Base-by-base conservation (phyloP, 2,329 filamentous ascomycete genomes). In the Akanthomyces lecanii region DNA sequence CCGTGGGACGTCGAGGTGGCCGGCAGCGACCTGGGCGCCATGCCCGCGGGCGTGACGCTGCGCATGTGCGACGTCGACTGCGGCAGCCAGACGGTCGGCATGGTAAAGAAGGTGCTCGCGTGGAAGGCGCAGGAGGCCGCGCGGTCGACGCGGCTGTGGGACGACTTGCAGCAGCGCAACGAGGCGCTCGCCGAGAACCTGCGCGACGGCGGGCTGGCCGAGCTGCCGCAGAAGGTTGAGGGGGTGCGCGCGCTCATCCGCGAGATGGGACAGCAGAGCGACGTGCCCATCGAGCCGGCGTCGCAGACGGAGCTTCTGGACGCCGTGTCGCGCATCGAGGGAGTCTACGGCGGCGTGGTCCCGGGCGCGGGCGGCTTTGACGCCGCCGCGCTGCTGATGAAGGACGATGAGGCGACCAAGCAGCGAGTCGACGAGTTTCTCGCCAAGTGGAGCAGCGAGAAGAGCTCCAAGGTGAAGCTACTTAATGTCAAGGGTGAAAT, bases 51-150 rank as follows among this genome's bases (percentile, higher is more conserved):
- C 0, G 78, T 96, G 68, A 84, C 89, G 28, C 81, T 98, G 67
- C 85, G 96, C 65, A 95, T 99, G 89, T 97, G 92, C 72, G 95
- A 99, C 72, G 95, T 99, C 7, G 91, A 96, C 73, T 97, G 93
- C 72, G 95, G 95, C 38, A 94, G 89, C 55, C 86, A 96, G 78
- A 98, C 94, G 8, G 93, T 96, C 0, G 85, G 92, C 16, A 98
- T 99, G 95, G 95, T 97, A 44, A 96, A 94, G 78, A 85, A 91
- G 72, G 91, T 99, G 16, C 81, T 98, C 3, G 83, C 84, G 38
- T 99, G 95, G 95, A 82, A 90, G 58, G 84, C 85, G 56, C 76
- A 82, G 54, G 85, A 91, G 23, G 77, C 81, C 0, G 81, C 82
- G 3, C 84, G 82, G n/a, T 88, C 92, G 1, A 84, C 85, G 65